Evolutionary conservation across 2,329 filamentous ascomycete genomes (phyloP).

Genomic region (Bertia moriformis): DNA sequence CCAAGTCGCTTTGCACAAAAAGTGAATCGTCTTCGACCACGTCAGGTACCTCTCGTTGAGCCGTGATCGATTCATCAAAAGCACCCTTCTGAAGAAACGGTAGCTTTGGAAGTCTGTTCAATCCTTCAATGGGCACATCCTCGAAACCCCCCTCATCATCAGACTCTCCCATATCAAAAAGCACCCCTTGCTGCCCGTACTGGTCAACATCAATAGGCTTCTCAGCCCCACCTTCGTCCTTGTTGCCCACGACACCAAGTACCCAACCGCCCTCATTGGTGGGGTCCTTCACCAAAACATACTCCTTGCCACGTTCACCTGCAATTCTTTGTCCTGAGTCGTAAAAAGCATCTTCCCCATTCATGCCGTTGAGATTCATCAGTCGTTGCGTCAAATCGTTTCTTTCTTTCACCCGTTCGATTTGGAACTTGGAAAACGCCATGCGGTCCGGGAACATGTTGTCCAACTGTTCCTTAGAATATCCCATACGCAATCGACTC

Average conservation of each 20-base stretch:
- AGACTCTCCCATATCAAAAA: conserved; percentile 41
- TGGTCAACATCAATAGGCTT: conserved; percentile 85
- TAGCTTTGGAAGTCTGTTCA: conserved; percentile 67
- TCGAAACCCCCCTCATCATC: conserved; percentile 73
- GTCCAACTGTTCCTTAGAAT: conserved; percentile 91
- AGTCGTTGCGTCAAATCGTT: conserved; percentile 89
- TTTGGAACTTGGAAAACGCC: conserved; percentile 93
- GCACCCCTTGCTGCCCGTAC: conserved; percentile 34
- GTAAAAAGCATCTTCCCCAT: conserved; percentile 57
- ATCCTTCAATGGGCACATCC: conserved; percentile 77
- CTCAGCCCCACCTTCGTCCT: conserved; percentile 62
- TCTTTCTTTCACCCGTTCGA: conserved; percentile 79
- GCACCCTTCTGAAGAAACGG: conserved; percentile 18
- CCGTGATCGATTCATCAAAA: conserved; percentile 12
- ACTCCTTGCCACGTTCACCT: conserved; percentile 84
- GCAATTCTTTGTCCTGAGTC: conserved; percentile 57
- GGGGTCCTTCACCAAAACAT: conserved; percentile 87
- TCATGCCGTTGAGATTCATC: conserved; percentile 90
- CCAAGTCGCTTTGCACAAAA: not conserved
- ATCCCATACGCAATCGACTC: conserved; percentile 82
- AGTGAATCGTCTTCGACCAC: not conserved
- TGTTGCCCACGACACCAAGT: conserved; percentile 79
- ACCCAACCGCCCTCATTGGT: conserved; percentile 92
- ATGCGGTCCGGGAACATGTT: conserved; percentile 95
- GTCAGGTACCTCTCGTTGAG: conserved; percentile 16